These are phyloP conservation scores for Scheffersomyces illinoinensis DNA, from an alignment of 1,139 yeast genomes.

Conservation along the genomic window DNA sequence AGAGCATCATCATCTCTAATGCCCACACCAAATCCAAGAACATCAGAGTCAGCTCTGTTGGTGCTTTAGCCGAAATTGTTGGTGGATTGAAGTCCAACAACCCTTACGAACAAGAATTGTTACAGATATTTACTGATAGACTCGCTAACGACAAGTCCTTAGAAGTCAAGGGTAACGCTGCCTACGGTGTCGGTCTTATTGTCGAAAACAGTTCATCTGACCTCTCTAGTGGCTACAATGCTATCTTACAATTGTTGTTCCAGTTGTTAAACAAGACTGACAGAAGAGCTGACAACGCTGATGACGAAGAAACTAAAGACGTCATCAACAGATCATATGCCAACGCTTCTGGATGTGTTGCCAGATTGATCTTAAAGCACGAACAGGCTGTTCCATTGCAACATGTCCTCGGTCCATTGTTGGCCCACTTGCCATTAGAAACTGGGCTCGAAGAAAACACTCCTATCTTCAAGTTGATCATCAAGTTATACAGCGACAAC, in stretches of 20 bases:
- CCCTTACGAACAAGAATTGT: slow-evolving; percentile 67
- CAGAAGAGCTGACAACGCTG: slow-evolving; percentile 60
- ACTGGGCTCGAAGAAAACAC: slow-evolving; percentile 91
- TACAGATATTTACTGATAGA: slow-evolving; percentile 67
- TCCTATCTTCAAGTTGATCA: slow-evolving; percentile 80
- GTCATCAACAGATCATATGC: slow-evolving; percentile 84
- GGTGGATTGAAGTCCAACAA: slow-evolving; percentile 70
- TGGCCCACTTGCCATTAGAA: slow-evolving; percentile 80
- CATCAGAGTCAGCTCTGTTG: slow-evolving; percentile 83
- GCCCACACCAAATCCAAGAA: slow-evolving; percentile 63
- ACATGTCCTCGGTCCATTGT: slow-evolving; percentile 75
- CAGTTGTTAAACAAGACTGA: slow-evolving; percentile 79
- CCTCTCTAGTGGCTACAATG: slow-evolving; percentile 63
- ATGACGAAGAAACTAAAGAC: slow-evolving; percentile 79
- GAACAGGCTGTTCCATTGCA: slow-evolving; percentile 74
- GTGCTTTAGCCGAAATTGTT: slow-evolving; percentile 88
- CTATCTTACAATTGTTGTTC: slow-evolving; percentile 74
- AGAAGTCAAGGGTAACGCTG: slow-evolving; percentile 94
- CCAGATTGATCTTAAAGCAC: slow-evolving; percentile 82
- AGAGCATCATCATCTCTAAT: slow-evolving; percentile 62
- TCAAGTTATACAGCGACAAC: slow-evolving; percentile 67
- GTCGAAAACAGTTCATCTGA: slow-evolving; percentile 62
- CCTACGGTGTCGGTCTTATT: slow-evolving; percentile 90
- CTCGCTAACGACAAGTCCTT: slow-evolving; percentile 75
- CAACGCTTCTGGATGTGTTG: slow-evolving; percentile 96